phyloP scores from a whole-genome alignment of 2,329 filamentous ascomycete genomes.

The Aspergillus sp. region DNA sequence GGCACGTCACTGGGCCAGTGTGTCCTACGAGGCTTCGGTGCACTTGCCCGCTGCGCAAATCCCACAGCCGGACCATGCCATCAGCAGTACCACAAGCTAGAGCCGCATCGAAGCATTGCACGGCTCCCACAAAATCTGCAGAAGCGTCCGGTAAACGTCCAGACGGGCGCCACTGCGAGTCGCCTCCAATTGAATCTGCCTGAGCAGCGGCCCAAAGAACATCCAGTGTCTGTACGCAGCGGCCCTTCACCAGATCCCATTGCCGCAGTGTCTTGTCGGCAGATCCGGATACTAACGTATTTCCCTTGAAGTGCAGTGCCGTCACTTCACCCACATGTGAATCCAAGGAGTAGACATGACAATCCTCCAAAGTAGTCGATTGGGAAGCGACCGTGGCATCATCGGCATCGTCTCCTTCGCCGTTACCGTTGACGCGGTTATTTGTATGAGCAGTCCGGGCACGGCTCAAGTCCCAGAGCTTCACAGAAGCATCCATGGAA shows the following conservation, averaged over 20 bases:
- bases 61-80: slow-evolving; percentile 95
- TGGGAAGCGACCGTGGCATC: slow-evolving; percentile 58
- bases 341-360: slow-evolving; percentile 81
- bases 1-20: slow-evolving; percentile 86
- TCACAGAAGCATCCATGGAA: slow-evolving; percentile 90
- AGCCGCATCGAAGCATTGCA: slow-evolving; percentile 95
- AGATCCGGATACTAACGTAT: slow-evolving; percentile 90
- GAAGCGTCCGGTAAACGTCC: slow-evolving; percentile 62
- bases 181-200: slow-evolving; percentile 67
- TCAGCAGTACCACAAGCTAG: slow-evolving; percentile 95
- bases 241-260: slow-evolving; percentile 96
- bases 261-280: slow-evolving; percentile 96
- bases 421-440: slow-evolving; percentile 50
- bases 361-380: slow-evolving; percentile 80
- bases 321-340: slow-evolving; percentile 94
- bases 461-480: slow-evolving; percentile 89
- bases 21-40: slow-evolving; percentile 93
- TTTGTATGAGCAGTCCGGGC: slow-evolving; percentile 72
- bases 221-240: slow-evolving; percentile 94
- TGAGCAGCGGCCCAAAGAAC: slow-evolving; percentile 98
- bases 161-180: slow-evolving; percentile 68
- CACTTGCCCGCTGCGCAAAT: slow-evolving; percentile 94
- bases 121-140: slow-evolving; percentile 88
- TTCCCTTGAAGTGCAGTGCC: slow-evolving; percentile 83
- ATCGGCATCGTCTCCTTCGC: slow-evolving; percentile 40